A percentile compares a stretch with the other conserved stretches of the same genome.
Conservation (phyloP, 805 yeast species). For the Pichia pseudocactophila region DNA sequence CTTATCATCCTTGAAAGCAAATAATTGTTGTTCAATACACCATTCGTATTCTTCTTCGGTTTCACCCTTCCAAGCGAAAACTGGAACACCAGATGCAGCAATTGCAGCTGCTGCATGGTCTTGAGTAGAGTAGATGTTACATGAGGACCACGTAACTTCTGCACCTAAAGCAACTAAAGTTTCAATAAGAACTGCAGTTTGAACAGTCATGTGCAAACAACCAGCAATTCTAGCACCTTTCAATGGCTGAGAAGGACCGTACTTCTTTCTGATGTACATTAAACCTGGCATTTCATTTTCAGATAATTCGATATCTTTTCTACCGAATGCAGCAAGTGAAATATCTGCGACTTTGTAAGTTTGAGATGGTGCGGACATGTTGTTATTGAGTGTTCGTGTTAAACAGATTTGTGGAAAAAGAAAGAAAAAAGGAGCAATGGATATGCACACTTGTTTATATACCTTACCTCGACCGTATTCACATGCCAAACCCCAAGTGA, state of each 20-base stretch:
- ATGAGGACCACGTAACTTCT: slow-evolving; percentile 98
- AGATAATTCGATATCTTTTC: slow-evolving; percentile 97
- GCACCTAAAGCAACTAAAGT: slow-evolving; percentile 97
- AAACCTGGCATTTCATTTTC: slow-evolving; percentile 99
- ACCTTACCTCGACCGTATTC: neutral
- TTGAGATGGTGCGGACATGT: slow-evolving; percentile 52
- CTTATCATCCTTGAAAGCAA: slow-evolving; percentile 92
- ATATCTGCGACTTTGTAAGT: slow-evolving; percentile 96
- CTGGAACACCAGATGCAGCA: slow-evolving; percentile 99
- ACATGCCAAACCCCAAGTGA: no score
- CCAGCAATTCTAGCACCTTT: slow-evolving; percentile 99
- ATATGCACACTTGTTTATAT: neutral
- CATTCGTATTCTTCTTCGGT: slow-evolving; percentile 98
- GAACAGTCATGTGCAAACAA: slow-evolving; percentile 98
- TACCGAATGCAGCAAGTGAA: slow-evolving; percentile 98
- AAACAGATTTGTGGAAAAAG: neutral
- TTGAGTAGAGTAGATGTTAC: slow-evolving; percentile 99
- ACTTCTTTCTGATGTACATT: slow-evolving; percentile 91
- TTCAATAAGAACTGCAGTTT: slow-evolving; percentile 97
- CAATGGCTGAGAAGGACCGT: slow-evolving; percentile 88
- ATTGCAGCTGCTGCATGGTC: slow-evolving; percentile 99
- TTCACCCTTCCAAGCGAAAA: slow-evolving; percentile 99
- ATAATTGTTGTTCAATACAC: slow-evolving; percentile 99
- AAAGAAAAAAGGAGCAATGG: neutral
- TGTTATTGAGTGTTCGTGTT: neutral